Conservation (phyloP, 1,139 yeast species). For the Debaryomyces sp. region DNA sequence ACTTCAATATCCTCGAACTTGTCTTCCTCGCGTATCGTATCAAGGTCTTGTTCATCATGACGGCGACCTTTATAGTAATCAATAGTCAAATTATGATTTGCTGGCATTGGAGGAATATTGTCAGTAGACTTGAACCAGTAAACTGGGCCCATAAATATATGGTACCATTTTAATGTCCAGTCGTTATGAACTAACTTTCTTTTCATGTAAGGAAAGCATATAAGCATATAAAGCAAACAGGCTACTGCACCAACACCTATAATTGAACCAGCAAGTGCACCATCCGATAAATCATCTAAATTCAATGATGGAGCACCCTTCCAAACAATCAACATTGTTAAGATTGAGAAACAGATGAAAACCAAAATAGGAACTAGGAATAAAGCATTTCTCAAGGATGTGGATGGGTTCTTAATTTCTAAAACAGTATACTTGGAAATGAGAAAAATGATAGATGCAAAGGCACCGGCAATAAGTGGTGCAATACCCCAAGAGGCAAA, state of each 20-base stretch:
- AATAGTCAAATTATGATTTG: slow-evolving; percentile 54
- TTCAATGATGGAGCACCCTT: slow-evolving; percentile 73
- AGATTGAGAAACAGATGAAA: slow-evolving; percentile 59
- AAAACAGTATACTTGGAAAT: slow-evolving; percentile 62
- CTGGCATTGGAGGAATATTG: slow-evolving; percentile 68
- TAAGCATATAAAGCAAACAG: slow-evolving; percentile 48
- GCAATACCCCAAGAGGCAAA: slow-evolving; percentile 85
- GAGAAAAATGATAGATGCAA: slow-evolving; percentile 61
- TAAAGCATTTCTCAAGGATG: slow-evolving; percentile 57
- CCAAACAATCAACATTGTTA: slow-evolving; percentile 67
- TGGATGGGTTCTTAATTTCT: slow-evolving; percentile 51
- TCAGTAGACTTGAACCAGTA: slow-evolving; percentile 59
- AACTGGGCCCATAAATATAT: slow-evolving; percentile 58
- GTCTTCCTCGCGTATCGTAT: slow-evolving; percentile 15
- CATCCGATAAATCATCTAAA: slow-evolving; percentile 51
- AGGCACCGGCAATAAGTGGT: slow-evolving; percentile 68
- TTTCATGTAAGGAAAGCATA: slow-evolving; percentile 64
- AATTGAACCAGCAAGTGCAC: slow-evolving; percentile 57
- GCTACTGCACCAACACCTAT: slow-evolving; percentile 66
- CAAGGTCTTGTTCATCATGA: slow-evolving; percentile 24
- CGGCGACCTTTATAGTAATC: slow-evolving; percentile 72
- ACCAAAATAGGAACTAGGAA: slow-evolving; percentile 62
- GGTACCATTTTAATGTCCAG: slow-evolving; percentile 67
- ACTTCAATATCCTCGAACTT: slow-evolving; percentile 13
- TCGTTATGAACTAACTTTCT: slow-evolving; percentile 65